These are phyloP conservation scores for Middelhovenomyces tepae DNA, from an alignment of 805 yeast species.

Conservation along the genomic window DNA sequence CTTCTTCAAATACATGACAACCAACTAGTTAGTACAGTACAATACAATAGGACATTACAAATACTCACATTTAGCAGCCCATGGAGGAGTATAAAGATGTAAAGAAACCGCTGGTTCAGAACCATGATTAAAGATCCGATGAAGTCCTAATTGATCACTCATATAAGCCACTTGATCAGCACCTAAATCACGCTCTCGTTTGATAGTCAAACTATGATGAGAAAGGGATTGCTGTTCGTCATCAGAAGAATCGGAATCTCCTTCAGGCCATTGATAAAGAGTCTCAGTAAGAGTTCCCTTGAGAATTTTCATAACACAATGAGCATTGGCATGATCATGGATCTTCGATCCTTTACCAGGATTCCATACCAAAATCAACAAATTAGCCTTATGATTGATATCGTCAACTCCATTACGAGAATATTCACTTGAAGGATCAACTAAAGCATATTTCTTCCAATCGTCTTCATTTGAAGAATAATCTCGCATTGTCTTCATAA, in stretches of 20 bases:
- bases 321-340: constrained; percentile 72
- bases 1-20: constrained; percentile 36
- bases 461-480: constrained; percentile 39
- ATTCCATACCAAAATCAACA: constrained; percentile 60
- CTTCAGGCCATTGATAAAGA: constrained; percentile 43
- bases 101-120: constrained; percentile 47
- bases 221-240: constrained; percentile 18
- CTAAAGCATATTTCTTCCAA: constrained; percentile 52
- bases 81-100: constrained; percentile 72
- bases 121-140: constrained; percentile 47
- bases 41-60: constrained; percentile 34
- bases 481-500: constrained; percentile 38
- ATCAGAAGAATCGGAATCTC: constrained; percentile 16
- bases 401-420: constrained; percentile 68
- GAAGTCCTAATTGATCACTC: constrained; percentile 57
- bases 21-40: constrained; percentile 29
- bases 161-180: constrained; percentile 51
- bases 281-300: constrained; percentile 52
- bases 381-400: constrained; percentile 61
- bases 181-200: constrained; percentile 22
- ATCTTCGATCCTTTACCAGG: constrained; percentile 56
- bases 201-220: constrained; percentile 14
- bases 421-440: constrained; percentile 43
- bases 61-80: constrained; percentile 53
- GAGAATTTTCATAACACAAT: constrained; percentile 64